phyloP scores from a whole-genome alignment of 768 basidiomycete genomes.

The Macrolepiota albuminosa region DNA sequence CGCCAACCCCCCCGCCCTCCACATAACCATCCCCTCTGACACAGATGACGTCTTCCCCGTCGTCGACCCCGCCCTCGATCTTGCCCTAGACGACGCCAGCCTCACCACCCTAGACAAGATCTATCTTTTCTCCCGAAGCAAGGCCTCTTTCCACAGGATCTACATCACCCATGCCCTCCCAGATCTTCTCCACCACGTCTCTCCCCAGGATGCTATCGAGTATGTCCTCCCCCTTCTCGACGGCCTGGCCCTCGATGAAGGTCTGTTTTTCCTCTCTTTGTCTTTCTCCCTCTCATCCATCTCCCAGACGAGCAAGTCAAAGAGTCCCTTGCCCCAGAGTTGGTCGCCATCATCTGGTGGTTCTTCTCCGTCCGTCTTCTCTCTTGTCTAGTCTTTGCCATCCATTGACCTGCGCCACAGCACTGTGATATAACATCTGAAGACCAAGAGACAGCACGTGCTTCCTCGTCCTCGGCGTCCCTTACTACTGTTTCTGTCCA shows the following conservation, averaged over 20 bases:
- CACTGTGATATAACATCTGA: constrained; percentile 65
- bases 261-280: constrained; percentile 29
- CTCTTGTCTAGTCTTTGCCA: constrained; percentile 3
- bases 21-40: constrained; percentile 16
- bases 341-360: constrained; percentile 88
- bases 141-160: constrained; percentile 54
- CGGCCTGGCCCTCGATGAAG: constrained; percentile 80
- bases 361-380: constrained; percentile 60
- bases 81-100: constrained; percentile 55
- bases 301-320: constrained; percentile 76
- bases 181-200: constrained; percentile 68
- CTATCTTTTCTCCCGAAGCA: constrained; percentile 83
- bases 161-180: constrained; percentile 85
- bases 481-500: constrained; percentile 64
- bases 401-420: constrained; percentile 28
- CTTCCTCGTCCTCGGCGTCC: constrained; percentile 29
- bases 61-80: constrained; percentile 37
- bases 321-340: constrained; percentile 77
- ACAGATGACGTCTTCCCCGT: constrained; percentile 34
- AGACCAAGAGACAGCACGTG: constrained; percentile 20
- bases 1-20: constrained; percentile 7
- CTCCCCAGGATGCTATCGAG: constrained; percentile 85
- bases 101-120: constrained; percentile 87
- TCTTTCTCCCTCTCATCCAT: constrained; percentile 1
- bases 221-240: constrained; percentile 91